phyloP scores from a whole-genome alignment of 768 basidiomycete species.

The Baorangia bicolor region DNA sequence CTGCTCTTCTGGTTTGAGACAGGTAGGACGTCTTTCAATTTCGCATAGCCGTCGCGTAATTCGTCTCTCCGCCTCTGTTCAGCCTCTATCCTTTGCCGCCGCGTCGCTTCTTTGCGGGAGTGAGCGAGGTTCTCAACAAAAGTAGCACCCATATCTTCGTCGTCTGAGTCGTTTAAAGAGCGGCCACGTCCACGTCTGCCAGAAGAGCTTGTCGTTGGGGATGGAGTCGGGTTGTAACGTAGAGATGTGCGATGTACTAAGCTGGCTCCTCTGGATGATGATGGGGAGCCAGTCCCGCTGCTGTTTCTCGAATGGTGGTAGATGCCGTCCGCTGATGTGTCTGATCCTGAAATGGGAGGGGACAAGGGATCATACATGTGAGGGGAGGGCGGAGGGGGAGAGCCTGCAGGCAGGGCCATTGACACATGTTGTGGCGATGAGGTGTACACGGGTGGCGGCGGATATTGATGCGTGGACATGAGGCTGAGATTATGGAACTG shows the following conservation, averaged over 20 bases:
- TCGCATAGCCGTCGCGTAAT: constrained; percentile 85
- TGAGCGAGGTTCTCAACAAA: constrained; percentile 72
- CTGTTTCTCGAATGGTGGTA: constrained; percentile 77
- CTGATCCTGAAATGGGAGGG: constrained; percentile 86
- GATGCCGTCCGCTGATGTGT: constrained; percentile 80
- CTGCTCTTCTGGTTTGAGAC: constrained; percentile 88
- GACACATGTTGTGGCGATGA: constrained; percentile 65
- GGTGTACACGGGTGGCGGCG: constrained; percentile 55
- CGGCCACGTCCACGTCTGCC: constrained; percentile 63
- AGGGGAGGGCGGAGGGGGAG: constrained; percentile 76
- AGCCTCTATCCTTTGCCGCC: constrained; percentile 84
- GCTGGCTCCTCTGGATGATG: constrained; percentile 72
- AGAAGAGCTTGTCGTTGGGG: constrained; percentile 70
- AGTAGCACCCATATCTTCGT: constrained; percentile 68
- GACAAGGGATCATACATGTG: constrained; percentile 83
- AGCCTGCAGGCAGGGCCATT: constrained; percentile 59
- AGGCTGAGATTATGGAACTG: constrained; percentile 63
- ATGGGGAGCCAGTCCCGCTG: constrained; percentile 70
- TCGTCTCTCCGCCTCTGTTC: constrained; percentile 88
- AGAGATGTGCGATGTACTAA: constrained; percentile 69
- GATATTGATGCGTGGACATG: constrained; percentile 67
- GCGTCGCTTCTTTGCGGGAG: constrained; percentile 80
- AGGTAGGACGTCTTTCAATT: constrained; percentile 84
- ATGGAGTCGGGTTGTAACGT: constrained; percentile 81
- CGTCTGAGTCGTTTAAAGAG: constrained; percentile 74